These are phyloP conservation scores for Melanopsichium pennsylvanicum DNA, from an alignment of 1,284 basidiomycete genomes.

Conservation along the genomic window DNA sequence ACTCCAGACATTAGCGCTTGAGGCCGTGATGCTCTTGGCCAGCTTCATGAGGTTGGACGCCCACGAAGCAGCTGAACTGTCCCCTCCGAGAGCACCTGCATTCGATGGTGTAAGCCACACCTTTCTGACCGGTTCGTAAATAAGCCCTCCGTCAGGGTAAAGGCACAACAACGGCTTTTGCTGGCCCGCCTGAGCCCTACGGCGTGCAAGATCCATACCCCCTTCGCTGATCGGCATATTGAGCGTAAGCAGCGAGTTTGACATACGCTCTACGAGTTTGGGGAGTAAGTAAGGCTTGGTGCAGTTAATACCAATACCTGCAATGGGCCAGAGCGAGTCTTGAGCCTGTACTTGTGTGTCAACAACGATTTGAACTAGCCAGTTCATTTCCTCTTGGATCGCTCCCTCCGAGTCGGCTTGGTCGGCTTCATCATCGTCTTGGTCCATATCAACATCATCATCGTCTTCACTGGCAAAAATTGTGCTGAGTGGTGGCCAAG, in stretches of 20 bases:
- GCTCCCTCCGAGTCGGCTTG: conserved; percentile 19
- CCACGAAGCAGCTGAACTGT: conserved; percentile 38
- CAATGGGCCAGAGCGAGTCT: conserved; percentile 37
- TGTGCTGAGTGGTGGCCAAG: conserved; percentile 31
- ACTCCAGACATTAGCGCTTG: conserved; percentile 27
- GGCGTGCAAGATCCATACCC: conserved; percentile 15
- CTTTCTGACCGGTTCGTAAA: conserved; percentile 51
- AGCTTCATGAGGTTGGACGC: conserved; percentile 40
- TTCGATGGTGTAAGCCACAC: conserved; percentile 40
- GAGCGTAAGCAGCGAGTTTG: conserved; percentile 24
- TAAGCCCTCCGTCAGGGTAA: conserved; percentile 59
- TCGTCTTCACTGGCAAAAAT: background rate
- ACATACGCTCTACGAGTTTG: conserved; percentile 41
- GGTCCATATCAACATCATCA: conserved; percentile 32
- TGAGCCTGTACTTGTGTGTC: conserved; percentile 34
- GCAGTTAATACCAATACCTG: conserved; percentile 60
- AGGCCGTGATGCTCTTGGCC: conserved; percentile 23
- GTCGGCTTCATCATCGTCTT: conserved; percentile 23
- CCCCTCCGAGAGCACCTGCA: conserved; percentile 7
- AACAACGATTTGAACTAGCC: conserved; percentile 37
- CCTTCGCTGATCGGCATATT: conserved; percentile 15
- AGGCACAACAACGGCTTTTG: conserved; percentile 53
- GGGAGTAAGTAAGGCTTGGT: conserved; percentile 53
- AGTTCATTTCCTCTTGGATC: conserved; percentile 39
- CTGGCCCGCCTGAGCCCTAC: conserved; percentile 5